Evolutionary conservation across 495 filamentous ascomycete species (phyloP).

Genomic region (Aspergillus homomorphus): DNA sequence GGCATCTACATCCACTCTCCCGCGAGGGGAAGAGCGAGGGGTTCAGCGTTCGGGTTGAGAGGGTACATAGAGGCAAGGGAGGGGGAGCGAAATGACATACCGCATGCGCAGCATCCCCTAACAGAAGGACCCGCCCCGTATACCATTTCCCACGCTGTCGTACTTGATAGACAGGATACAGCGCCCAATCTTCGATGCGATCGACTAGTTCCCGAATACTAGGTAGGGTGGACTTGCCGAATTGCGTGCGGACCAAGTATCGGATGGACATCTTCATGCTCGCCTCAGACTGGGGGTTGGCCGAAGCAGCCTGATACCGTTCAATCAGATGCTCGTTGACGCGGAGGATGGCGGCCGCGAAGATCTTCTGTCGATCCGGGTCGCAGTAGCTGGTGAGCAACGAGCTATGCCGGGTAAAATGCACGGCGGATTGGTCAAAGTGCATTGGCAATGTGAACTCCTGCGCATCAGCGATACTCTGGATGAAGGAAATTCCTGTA

Average conservation of each 20-base stretch:
- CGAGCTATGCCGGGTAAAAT: conserved; percentile 38
- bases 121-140: conserved; percentile 37
- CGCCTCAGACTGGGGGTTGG: conserved; percentile 5
- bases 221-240: conserved; percentile 21
- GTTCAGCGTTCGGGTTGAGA: neutral
- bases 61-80: neutral
- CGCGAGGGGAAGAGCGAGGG: neutral
- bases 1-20: neutral
- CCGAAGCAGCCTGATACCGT: conserved; percentile 9
- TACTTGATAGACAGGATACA: conserved; percentile 50
- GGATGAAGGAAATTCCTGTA: conserved; percentile 19
- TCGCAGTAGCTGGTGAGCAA: conserved; percentile 38
- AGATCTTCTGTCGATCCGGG: conserved; percentile 12
- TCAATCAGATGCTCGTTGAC: conserved; percentile 16
- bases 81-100: neutral
- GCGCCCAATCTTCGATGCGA: conserved; percentile 42
- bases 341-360: conserved; percentile 15
- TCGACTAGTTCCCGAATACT: conserved; percentile 41
- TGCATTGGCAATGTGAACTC: conserved; percentile 23
- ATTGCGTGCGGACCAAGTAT: conserved; percentile 16
- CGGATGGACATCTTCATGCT: conserved; percentile 17
- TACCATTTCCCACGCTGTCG: conserved; percentile 41
- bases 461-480: conserved; percentile 10
- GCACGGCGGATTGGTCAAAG: conserved; percentile 35
- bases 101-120: conserved; percentile 44